phyloP scores from a whole-genome alignment of 1,284 basidiomycete species.

The Boletus chippewaensis region DNA sequence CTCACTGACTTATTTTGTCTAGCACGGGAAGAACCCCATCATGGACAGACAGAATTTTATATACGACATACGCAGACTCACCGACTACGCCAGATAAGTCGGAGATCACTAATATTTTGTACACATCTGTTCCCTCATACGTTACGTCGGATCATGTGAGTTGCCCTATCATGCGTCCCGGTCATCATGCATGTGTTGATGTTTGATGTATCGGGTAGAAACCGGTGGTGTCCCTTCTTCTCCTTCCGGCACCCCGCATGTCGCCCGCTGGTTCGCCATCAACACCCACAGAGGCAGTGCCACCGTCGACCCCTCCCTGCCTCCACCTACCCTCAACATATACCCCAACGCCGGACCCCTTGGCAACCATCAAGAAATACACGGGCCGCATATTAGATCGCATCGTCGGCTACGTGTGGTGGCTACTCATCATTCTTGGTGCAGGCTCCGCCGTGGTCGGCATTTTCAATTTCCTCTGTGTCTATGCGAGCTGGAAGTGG shows the following conservation, averaged over 20 bases:
- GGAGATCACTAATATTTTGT: slow-evolving; percentile 56
- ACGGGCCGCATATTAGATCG: slow-evolving; percentile 64
- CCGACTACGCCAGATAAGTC: slow-evolving; percentile 48
- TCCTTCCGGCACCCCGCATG: slow-evolving; percentile 11
- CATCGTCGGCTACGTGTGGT: slow-evolving; percentile 70
- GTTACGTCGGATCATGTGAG: slow-evolving; percentile 70
- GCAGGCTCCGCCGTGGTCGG: slow-evolving; percentile 64
- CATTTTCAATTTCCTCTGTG: slow-evolving; percentile 59
- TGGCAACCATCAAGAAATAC: slow-evolving; percentile 51
- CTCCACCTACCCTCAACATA: slow-evolving; percentile 49
- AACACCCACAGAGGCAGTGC: slow-evolving; percentile 1
- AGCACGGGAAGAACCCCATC: slow-evolving; percentile 77
- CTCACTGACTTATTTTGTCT: slow-evolving; percentile 4
- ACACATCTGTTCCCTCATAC: slow-evolving; percentile 72
- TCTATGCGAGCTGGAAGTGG: slow-evolving; percentile 53
- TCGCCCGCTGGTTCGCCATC: slow-evolving; percentile 10
- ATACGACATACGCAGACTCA: slow-evolving; percentile 71
- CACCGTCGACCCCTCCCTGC: slow-evolving; percentile 30
- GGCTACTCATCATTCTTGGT: slow-evolving; percentile 64
- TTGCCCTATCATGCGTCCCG: background rate
- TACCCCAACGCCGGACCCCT: slow-evolving; percentile 45
- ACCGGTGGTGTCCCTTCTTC: slow-evolving; percentile 47
- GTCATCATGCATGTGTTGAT: background rate
- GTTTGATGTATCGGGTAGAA: slow-evolving; percentile 15
- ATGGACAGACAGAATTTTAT: slow-evolving; percentile 94